Evolutionary conservation across 108 stramenopile genomes (phyloP).

Genomic region (Cyclotella choctawhatcheeana): DNA sequence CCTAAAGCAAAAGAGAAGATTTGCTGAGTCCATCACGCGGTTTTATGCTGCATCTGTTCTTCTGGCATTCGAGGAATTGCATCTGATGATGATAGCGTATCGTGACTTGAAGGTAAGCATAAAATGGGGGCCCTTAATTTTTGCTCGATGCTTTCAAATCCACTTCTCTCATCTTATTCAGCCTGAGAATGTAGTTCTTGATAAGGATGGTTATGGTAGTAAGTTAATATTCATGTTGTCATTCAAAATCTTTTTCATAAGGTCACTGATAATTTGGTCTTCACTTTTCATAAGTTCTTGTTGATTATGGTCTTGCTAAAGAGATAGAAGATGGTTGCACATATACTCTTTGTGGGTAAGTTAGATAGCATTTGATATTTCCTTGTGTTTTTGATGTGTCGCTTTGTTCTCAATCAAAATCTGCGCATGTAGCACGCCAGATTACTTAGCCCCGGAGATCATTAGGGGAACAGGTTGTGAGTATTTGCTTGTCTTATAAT

Average conservation of each 20-base stretch:
- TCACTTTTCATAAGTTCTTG: conserved; percentile 58
- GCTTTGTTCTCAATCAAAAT: background rate
- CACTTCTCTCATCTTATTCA: conserved; percentile 43
- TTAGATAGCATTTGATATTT: background rate
- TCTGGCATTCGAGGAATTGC: conserved; percentile 69
- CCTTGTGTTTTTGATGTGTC: background rate
- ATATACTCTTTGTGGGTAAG: conserved; percentile 59
- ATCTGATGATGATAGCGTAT: conserved; percentile 70
- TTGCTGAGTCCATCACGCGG: conserved; percentile 42
- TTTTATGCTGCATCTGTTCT: conserved; percentile 82
- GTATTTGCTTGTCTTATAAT: too few relatives aligned
- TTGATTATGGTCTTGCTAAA: conserved; percentile 75
- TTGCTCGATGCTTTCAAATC: conserved; percentile 16
- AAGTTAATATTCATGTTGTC: too few relatives aligned
- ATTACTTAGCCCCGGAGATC: conserved; percentile 66
- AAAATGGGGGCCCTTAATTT: conserved; percentile 46
- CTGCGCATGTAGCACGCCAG: conserved; percentile 39
- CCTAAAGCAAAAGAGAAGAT: conserved; percentile 19
- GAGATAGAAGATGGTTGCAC: conserved; percentile 55
- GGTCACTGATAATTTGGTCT: conserved; percentile 44
- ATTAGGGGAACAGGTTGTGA: conserved; percentile 67
- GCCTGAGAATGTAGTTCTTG: conserved; percentile 68
- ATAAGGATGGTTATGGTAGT: conserved; percentile 45
- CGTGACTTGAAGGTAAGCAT: conserved; percentile 57
- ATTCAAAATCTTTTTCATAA: too few relatives aligned